phyloP scores from a whole-genome alignment of 371 early-diverging fungal species.

The Dentiscutata heterogama region DNA sequence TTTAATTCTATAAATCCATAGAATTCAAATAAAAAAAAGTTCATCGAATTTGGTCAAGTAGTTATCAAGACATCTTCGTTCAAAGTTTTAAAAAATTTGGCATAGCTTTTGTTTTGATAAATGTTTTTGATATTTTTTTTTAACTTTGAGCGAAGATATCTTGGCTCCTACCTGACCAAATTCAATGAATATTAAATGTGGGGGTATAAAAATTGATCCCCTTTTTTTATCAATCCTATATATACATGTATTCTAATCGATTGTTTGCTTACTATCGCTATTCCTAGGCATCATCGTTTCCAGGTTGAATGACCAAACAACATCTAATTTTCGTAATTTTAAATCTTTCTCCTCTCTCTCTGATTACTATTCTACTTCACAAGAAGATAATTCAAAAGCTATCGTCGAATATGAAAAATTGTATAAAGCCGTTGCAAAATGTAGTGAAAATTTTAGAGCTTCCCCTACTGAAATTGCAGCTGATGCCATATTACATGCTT shows the following conservation, averaged over 20 bases:
- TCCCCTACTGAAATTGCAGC: constrained; percentile 33
- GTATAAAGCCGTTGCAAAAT: constrained; percentile 15
- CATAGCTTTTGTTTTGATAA: too few relatives aligned
- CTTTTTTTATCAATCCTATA: background rate
- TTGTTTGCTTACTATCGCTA: background rate
- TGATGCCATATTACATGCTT: constrained; percentile 43
- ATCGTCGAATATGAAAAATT: constrained; percentile 25
- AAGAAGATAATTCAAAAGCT: constrained; percentile 13
- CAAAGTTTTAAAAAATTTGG: too few relatives aligned
- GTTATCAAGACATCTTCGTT: too few relatives aligned
- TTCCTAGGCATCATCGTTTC: constrained; percentile 11
- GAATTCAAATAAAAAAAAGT: too few relatives aligned
- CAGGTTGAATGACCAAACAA: constrained; percentile 11
- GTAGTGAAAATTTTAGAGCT: background rate
- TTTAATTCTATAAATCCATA: too few relatives aligned
- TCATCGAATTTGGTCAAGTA: too few relatives aligned
- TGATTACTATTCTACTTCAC: constrained; percentile 2
- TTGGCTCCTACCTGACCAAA: background rate
- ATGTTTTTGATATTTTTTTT: too few relatives aligned
- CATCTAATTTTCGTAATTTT: constrained; percentile 3
- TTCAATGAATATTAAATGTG: too few relatives aligned
- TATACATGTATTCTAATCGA: background rate
- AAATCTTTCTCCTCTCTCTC: constrained; percentile 10
- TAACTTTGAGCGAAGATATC: too few relatives aligned
- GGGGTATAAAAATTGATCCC: too few relatives aligned